Evolutionary conservation across 345 rosid genomes (phyloP).

Genomic region (Hibiscus mutabilis): DNA sequence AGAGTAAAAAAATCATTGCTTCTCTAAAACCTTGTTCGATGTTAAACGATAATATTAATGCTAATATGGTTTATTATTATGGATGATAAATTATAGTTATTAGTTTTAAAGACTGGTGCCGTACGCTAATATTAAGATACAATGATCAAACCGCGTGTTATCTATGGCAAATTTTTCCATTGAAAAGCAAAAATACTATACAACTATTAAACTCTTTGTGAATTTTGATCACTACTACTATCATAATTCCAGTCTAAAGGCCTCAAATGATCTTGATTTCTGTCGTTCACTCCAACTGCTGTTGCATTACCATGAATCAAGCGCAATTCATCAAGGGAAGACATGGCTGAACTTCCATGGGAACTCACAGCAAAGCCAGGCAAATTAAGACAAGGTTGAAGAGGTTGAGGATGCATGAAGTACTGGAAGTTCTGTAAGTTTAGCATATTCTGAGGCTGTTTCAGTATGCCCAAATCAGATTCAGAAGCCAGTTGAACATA

Average conservation of each 20-base stretch:
- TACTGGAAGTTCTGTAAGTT: constrained; percentile 33
- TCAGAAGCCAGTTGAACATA: constrained; percentile 9
- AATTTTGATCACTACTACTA: not conserved
- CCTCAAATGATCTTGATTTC: constrained; percentile 21
- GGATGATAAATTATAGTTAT: too few relatives aligned
- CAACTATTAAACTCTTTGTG: constrained; percentile 26
- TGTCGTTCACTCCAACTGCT: not conserved
- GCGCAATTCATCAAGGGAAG: constrained; percentile 32
- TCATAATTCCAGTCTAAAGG: constrained; percentile 22
- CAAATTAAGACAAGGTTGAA: constrained; percentile 16
- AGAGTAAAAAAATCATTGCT: too few relatives aligned
- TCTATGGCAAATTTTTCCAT: too few relatives aligned
- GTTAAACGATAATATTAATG: too few relatives aligned
- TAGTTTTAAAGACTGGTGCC: too few relatives aligned
- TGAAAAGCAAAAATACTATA: too few relatives aligned
- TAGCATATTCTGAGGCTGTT: constrained; percentile 16
- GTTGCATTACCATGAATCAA: constrained; percentile 16
- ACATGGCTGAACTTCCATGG: constrained; percentile 13
- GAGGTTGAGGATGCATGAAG: constrained; percentile 21
- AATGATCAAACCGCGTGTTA: too few relatives aligned
- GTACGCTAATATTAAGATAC: too few relatives aligned
- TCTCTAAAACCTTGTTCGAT: too few relatives aligned
- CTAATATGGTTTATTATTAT: too few relatives aligned
- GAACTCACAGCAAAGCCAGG: constrained; percentile 23
- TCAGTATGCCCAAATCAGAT: too few relatives aligned